phyloP scores from a whole-genome alignment of 257 asterid genomes.

The Ocimum tenuiflorum region DNA sequence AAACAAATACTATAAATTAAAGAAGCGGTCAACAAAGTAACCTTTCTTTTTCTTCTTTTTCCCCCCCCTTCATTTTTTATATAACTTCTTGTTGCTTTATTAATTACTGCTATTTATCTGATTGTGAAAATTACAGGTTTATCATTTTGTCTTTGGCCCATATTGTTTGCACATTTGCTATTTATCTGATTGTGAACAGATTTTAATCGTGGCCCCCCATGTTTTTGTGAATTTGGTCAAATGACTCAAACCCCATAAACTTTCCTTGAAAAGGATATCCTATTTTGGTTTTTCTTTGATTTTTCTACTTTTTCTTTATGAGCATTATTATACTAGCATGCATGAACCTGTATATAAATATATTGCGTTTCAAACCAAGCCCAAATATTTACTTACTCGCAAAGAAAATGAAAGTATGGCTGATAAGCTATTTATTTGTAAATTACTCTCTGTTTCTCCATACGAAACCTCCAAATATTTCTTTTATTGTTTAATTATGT shows the following conservation, averaged over 20 bases:
- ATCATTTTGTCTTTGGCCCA: background rate
- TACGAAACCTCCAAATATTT: background rate
- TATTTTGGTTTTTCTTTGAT: too few relatives aligned
- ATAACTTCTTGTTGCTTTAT: too few relatives aligned
- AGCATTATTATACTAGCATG: too few relatives aligned
- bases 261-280: background rate
- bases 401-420: background rate
- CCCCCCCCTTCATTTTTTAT: background rate
- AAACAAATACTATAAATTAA: background rate
- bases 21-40: background rate
- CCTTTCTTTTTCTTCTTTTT: background rate
- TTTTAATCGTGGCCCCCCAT: slow-evolving; percentile 12
- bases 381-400: background rate
- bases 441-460: background rate
- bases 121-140: slow-evolving; percentile 12
- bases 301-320: too few relatives aligned
- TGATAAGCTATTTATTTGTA: background rate
- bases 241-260: background rate
- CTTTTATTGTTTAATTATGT: background rate
- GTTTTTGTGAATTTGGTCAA: background rate
- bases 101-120: background rate
- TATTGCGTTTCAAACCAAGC: background rate
- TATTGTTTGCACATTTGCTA: background rate
- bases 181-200: slow-evolving; percentile 4
- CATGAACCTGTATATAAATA: too few relatives aligned